Evolutionary conservation across 495 filamentous ascomycete genomes (phyloP).

Genomic region (Tuber borchii): DNA sequence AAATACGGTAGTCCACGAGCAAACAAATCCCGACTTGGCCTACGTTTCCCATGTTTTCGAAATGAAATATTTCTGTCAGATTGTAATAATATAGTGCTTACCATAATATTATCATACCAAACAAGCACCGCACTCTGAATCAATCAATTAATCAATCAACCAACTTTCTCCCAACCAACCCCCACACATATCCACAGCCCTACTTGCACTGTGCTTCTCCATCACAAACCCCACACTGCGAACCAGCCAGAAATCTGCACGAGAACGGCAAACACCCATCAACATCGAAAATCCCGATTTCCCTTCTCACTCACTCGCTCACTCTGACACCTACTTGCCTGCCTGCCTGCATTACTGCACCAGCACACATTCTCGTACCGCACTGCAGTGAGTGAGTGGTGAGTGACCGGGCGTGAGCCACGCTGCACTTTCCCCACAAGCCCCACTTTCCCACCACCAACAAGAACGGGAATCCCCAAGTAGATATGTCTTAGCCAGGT

Average conservation of each 20-base stretch:
- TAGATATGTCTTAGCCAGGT: not conserved
- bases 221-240: not conserved
- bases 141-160: not conserved
- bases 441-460: not conserved
- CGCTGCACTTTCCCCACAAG: not conserved
- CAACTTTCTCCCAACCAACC: not conserved
- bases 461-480: not conserved
- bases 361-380: not conserved
- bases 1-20: not conserved
- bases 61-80: not conserved
- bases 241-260: not conserved
- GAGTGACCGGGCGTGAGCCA: not conserved
- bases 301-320: not conserved
- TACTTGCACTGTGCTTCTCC: not conserved
- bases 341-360: too few species aligned
- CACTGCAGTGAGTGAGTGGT: not conserved
- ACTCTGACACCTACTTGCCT: not conserved
- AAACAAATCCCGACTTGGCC: not conserved
- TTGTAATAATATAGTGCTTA: not conserved
- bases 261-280: not conserved
- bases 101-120: not conserved
- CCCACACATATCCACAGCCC: not conserved
- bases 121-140: not conserved
- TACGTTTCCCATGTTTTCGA: not conserved
- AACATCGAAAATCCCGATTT: not conserved